Conservation (phyloP, 345 rosid genomes). For the Eucalyptus pauciflora region DNA sequence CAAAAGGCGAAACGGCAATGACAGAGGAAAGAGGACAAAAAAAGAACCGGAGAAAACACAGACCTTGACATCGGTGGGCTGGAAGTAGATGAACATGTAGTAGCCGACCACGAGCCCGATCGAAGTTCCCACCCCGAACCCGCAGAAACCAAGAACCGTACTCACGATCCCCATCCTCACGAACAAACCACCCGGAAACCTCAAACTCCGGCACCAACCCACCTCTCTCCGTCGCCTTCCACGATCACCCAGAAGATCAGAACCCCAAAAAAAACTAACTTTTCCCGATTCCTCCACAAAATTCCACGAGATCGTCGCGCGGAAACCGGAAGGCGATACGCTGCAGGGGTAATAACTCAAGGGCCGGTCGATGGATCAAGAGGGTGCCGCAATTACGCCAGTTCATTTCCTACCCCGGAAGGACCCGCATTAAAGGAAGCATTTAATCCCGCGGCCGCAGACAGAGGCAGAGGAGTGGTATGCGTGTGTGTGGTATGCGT, state of each 20-base stretch:
- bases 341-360: not conserved
- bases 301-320: not conserved
- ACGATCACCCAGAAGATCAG: not conserved
- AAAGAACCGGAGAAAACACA: not conserved
- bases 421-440: not conserved
- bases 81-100: slow-evolving; percentile 60
- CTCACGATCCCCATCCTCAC: slow-evolving; percentile 21
- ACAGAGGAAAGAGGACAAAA: not conserved
- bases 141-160: slow-evolving; percentile 42
- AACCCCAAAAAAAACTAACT: not conserved
- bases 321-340: not conserved
- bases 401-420: not conserved
- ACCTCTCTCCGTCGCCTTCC: not conserved
- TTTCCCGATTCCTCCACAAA: not conserved
- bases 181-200: not conserved
- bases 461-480: not conserved
- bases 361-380: not conserved
- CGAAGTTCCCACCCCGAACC: slow-evolving; percentile 79
- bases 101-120: slow-evolving; percentile 63
- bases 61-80: slow-evolving; percentile 70
- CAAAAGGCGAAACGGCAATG: not conserved
- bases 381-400: not conserved
- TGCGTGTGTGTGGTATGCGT: not conserved
- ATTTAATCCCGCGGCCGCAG: not conserved
- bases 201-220: not conserved